Evolutionary conservation across 352 stramenopile genomes (phyloP).

Genomic region (Pythium guiyangense): DNA sequence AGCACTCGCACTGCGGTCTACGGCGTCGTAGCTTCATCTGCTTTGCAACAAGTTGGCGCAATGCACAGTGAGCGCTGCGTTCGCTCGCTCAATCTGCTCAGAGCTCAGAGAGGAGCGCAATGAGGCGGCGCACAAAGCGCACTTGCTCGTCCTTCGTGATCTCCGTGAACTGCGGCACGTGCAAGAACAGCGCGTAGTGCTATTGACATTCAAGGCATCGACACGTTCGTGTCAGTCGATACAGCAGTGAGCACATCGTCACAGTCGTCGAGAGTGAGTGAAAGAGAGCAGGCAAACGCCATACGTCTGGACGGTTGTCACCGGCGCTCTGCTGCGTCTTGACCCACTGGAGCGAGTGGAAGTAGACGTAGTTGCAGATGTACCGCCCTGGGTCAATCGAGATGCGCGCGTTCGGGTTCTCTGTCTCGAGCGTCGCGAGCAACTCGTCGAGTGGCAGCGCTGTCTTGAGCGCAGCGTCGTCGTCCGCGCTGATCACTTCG

Average conservation of each 20-base stretch:
- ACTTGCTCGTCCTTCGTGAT: constrained; percentile 61
- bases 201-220: no score
- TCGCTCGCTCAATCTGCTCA: no score
- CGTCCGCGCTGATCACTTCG: constrained; percentile 44
- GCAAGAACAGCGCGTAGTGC: constrained; percentile 71
- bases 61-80: no score
- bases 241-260: no score
- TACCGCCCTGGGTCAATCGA: constrained; percentile 77
- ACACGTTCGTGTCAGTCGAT: no score
- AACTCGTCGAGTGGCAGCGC: constrained; percentile 56
- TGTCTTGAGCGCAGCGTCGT: constrained; percentile 41
- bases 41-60: no score
- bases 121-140: constrained; percentile 47
- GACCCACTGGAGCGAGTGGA: constrained; percentile 63
- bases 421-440: constrained; percentile 25
- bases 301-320: constrained; percentile 22
- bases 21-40: no score
- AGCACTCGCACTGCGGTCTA: no score
- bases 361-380: constrained; percentile 88
- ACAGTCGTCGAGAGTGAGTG: no score
- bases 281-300: no score
- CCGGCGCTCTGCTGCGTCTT: constrained; percentile 32
- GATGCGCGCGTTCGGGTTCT: constrained; percentile 32
- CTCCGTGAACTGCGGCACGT: constrained; percentile 62
- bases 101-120: constrained; percentile 43